Conservation (phyloP, 768 basidiomycete species). For the Lepiota subincarnata region DNA sequence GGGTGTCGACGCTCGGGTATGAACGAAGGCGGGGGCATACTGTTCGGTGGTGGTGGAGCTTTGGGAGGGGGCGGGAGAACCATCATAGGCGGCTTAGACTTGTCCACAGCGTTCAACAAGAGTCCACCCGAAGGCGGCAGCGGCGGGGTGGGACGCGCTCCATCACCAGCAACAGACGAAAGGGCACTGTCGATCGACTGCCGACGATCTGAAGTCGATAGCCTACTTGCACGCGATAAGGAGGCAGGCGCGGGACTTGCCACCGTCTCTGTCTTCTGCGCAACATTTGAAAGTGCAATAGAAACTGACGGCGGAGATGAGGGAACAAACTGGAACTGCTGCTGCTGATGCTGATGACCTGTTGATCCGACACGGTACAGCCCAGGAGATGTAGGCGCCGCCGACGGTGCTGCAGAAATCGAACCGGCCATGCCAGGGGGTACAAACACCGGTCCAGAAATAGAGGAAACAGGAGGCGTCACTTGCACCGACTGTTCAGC, state of each 20-base stretch:
- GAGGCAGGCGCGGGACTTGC: constrained; percentile 30
- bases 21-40: constrained; percentile 72
- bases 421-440: constrained; percentile 21
- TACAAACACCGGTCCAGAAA: constrained; percentile 26
- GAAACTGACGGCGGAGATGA: constrained; percentile 36
- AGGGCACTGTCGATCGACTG: constrained; percentile 71
- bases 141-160: constrained; percentile 48
- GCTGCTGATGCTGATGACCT: constrained; percentile 38
- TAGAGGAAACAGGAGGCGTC: constrained; percentile 26
- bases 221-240: constrained; percentile 39
- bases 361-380: constrained; percentile 56
- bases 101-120: constrained; percentile 51
- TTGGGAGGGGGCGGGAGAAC: constrained; percentile 75
- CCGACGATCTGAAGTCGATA: constrained; percentile 52
- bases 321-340: constrained; percentile 66
- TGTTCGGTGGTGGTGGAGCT: constrained; percentile 64
- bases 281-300: constrained; percentile 23
- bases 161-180: constrained; percentile 45
- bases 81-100: constrained; percentile 83
- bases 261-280: constrained; percentile 31
- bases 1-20: constrained; percentile 60
- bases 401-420: constrained; percentile 18
- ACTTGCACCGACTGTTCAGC: constrained; percentile 5
- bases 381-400: constrained; percentile 28
- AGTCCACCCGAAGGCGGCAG: constrained; percentile 40